Evolutionary conservation across 805 yeast species (phyloP).

Genomic region (Myxozyma lipomycoides): DNA sequence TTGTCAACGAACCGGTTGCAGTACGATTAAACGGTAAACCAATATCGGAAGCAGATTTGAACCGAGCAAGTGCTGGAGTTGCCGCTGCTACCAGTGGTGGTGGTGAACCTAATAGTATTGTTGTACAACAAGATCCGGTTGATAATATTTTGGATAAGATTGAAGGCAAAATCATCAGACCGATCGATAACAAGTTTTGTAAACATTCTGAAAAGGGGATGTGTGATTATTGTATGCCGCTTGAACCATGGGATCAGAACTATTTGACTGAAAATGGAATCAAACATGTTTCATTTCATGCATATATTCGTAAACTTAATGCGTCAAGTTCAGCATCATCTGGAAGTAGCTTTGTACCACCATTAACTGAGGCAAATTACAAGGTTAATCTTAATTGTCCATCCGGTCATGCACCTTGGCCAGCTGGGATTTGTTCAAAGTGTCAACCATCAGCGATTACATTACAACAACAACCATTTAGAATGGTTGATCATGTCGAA

Average conservation of each 20-base stretch:
- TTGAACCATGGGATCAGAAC: constrained; percentile 88
- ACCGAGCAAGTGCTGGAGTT: constrained; percentile 8
- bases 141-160: constrained; percentile 63
- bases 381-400: constrained; percentile 58
- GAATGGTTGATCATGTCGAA: constrained; percentile 98
- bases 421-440: constrained; percentile 88
- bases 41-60: constrained; percentile 24
- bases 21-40: constrained; percentile 26
- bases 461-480: constrained; percentile 77
- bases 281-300: constrained; percentile 85
- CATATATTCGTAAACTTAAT: constrained; percentile 70
- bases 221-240: constrained; percentile 96
- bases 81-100: constrained; percentile 21
- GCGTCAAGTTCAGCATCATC: constrained; percentile 39
- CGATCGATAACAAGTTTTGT: constrained; percentile 56
- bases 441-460: constrained; percentile 97
- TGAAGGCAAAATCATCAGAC: constrained; percentile 69
- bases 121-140: constrained; percentile 53
- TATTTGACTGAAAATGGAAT: constrained; percentile 72
- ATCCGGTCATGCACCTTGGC: constrained; percentile 90
- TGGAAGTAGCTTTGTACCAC: constrained; percentile 68
- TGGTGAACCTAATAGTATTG: not conserved
- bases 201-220: constrained; percentile 89
- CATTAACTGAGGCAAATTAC: constrained; percentile 68
- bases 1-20: constrained; percentile 8